Conservation (phyloP, 352 stramenopile species). For the Pythium myriotylum region DNA sequence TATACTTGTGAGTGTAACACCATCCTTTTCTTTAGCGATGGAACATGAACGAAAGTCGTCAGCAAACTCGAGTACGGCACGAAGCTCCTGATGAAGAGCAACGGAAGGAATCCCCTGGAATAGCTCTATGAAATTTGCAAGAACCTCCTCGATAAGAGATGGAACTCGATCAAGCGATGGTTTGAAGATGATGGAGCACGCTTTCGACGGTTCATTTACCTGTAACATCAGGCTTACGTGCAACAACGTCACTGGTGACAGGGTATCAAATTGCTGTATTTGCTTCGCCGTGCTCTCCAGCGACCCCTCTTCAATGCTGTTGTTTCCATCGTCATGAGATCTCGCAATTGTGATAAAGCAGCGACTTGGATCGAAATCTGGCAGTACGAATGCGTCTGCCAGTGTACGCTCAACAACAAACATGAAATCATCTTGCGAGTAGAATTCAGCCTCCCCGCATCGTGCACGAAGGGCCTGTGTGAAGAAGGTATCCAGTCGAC, state of each 20-base stretch:
- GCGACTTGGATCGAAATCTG: conserved; percentile 20
- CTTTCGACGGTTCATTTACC: conserved; percentile 11
- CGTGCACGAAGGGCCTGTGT: conserved; percentile 11
- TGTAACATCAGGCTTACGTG: conserved; percentile 21
- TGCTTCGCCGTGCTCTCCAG: background rate
- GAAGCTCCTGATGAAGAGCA: conserved; percentile 40
- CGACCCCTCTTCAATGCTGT: background rate
- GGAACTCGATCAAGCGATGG: conserved; percentile 39
- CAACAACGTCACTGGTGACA: conserved; percentile 24
- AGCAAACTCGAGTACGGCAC: conserved; percentile 49
- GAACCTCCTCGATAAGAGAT: conserved; percentile 27
- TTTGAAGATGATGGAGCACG: conserved; percentile 36
- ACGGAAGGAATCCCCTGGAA: conserved; percentile 48
- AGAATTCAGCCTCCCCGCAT: conserved; percentile 6
- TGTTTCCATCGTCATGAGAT: background rate
- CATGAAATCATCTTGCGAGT: conserved; percentile 22
- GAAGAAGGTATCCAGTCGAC: conserved; percentile 26
- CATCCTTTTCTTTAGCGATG: conserved; percentile 12
- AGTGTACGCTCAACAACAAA: conserved; percentile 17
- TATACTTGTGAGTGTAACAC: background rate
- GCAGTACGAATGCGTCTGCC: conserved; percentile 18
- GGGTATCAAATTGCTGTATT: conserved; percentile 17
- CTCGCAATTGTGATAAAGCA: conserved; percentile 7
- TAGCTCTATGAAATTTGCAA: conserved; percentile 40
- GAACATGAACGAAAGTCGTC: conserved; percentile 42